Conservation (phyloP, 306 rosid species). For the Prosopis cineraria region DNA sequence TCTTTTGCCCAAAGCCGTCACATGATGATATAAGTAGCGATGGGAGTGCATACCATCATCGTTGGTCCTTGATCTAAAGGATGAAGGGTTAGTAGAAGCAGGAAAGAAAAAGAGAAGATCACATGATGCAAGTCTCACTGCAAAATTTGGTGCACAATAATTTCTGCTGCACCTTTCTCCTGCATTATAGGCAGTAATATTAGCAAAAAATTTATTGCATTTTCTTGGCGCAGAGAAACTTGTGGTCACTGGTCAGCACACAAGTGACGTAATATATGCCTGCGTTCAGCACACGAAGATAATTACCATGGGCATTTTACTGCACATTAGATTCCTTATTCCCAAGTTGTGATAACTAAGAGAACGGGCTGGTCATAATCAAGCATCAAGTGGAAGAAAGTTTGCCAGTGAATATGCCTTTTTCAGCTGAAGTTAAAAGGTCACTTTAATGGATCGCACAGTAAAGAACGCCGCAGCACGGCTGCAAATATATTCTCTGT, state of each 20-base stretch:
- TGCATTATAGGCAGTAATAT: background rate
- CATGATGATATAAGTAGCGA: background rate
- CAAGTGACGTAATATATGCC: background rate
- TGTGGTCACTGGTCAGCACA: background rate
- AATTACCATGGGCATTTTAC: background rate
- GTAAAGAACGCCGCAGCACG: background rate
- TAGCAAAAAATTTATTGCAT: background rate
- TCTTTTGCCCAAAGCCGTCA: background rate
- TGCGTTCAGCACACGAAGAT: background rate
- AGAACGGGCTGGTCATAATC: background rate
- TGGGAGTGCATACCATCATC: background rate
- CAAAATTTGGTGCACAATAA: background rate
- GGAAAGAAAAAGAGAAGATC: background rate
- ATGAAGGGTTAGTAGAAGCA: background rate
- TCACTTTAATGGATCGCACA: background rate
- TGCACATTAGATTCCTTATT: background rate
- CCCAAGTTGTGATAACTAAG: background rate
- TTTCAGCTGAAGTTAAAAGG: background rate
- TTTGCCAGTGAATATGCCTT: background rate
- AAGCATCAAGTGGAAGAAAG: background rate
- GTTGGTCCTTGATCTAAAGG: background rate
- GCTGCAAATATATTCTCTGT: slow-evolving; percentile 48
- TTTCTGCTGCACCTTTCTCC: background rate
- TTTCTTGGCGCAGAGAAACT: background rate
- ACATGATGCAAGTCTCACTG: background rate